Evolutionary conservation across 2,329 filamentous ascomycete genomes (phyloP).

Genomic region (Exophiala xenobiotica): DNA sequence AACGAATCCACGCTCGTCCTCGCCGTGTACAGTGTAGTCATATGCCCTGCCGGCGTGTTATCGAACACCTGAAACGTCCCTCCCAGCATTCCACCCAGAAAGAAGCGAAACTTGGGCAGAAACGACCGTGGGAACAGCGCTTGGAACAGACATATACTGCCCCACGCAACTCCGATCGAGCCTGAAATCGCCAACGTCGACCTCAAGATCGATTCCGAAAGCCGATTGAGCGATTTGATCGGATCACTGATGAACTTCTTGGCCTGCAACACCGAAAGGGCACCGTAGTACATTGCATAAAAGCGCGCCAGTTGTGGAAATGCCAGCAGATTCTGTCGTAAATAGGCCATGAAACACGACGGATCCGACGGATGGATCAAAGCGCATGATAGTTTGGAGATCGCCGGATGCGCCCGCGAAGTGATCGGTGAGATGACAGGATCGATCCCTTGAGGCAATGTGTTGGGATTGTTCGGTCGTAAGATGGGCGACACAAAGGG

Average conservation of each 20-base stretch:
- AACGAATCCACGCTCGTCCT: slow-evolving; percentile 76
- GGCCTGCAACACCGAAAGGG: slow-evolving; percentile 68
- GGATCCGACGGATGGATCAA: slow-evolving; percentile 84
- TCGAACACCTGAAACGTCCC: slow-evolving; percentile 84
- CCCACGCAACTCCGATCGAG: slow-evolving; percentile 84
- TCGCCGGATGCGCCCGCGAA: slow-evolving; percentile 80
- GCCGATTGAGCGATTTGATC: slow-evolving; percentile 61
- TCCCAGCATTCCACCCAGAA: slow-evolving; percentile 80
- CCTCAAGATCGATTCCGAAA: slow-evolving; percentile 69
- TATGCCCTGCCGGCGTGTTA: slow-evolving; percentile 48
- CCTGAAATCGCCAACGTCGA: slow-evolving; percentile 77
- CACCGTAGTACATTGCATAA: slow-evolving; percentile 67
- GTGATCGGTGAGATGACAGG: slow-evolving; percentile 72
- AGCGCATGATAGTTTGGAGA: slow-evolving; percentile 77
- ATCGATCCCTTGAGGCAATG: slow-evolving; percentile 63
- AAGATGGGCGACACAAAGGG: slow-evolving; percentile 82
- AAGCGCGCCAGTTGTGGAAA: slow-evolving; percentile 77
- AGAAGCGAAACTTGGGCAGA: slow-evolving; percentile 81
- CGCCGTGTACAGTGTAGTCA: slow-evolving; percentile 75
- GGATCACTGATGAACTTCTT: slow-evolving; percentile 69
- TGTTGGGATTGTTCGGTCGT: slow-evolving; percentile 67
- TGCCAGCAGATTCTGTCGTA: slow-evolving; percentile 81
- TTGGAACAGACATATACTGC: slow-evolving; percentile 85
- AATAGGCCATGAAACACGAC: slow-evolving; percentile 80
- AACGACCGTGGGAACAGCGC: slow-evolving; percentile 69